Evolutionary conservation across 768 basidiomycete genomes (phyloP).

Genomic region (Tremella mesenterica): DNA sequence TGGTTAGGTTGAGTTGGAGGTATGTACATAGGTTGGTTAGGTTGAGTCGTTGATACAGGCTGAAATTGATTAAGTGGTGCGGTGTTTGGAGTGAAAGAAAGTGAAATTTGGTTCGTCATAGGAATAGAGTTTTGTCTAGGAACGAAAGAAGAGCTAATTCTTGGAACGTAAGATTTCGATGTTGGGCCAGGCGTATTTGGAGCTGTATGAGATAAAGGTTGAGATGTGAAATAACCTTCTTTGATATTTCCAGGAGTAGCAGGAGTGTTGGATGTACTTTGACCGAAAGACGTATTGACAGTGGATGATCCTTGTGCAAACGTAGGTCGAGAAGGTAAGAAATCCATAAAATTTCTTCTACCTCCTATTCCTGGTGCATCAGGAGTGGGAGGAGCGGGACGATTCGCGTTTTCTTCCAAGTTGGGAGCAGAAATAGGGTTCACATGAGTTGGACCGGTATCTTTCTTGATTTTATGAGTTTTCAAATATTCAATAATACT

Average conservation of each 20-base stretch:
- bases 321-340: conserved; percentile 5
- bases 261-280: too few relatives aligned
- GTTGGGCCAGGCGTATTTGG: not conserved
- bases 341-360: not conserved
- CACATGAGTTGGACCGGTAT: not conserved
- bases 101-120: too few relatives aligned
- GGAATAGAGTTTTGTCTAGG: not conserved
- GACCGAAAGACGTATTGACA: conserved; percentile 15
- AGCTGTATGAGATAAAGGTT: conserved; percentile 3
- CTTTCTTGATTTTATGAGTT: conserved; percentile 24
- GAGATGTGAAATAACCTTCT: conserved; percentile 24
- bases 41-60: conserved; percentile 2
- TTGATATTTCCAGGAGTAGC: too few relatives aligned
- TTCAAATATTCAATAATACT: conserved; percentile 31
- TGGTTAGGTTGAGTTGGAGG: not conserved
- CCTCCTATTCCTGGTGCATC: too few relatives aligned
- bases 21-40: not conserved
- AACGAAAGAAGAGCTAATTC: not conserved
- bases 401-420: not conserved
- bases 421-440: not conserved
- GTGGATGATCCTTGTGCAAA: conserved; percentile 1
- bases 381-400: not conserved
- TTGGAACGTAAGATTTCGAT: conserved; percentile 9
- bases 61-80: not conserved
- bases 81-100: not conserved